Base-by-base conservation (phyloP, 176 grass and related monocot genomes). In the Triticum dicoccoides region DNA sequence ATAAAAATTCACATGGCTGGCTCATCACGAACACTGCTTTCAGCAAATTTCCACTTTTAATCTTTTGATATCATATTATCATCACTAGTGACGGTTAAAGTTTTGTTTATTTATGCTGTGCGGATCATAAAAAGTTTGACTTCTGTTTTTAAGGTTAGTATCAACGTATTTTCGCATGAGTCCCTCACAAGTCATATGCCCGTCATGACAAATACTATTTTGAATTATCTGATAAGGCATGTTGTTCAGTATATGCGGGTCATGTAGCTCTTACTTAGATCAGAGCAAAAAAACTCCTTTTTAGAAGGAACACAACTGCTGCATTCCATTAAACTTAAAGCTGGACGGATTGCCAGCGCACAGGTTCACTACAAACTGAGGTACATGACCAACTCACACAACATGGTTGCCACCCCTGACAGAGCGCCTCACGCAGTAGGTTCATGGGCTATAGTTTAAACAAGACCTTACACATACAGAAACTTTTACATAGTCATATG, bases 261-360 rank as follows among this genome's bases (percentile, higher is more conserved):
- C 32, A 32, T 32, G 32, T 32, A 32, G 32, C 32, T 32, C 3
- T 32, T 32, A 32, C 32, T 32, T 32, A 32, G 32, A 32, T 32
- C 32, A 32, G 32, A 32, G 32, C 32, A 32, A 32, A 32, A 3
- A 32, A 32, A 32, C 32, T 32, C 32, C 3, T 32, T 32, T 32
- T 32, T 47, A 47, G 25, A 13, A 47, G 44, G 44, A 47, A 47
- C 3, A 12, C 44, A 47, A 92, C 88, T 71, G 82, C 69, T 25
- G 25, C 25, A 25, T 25, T 25, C 25, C 51, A 56, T 56, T 56
- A 6, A 14, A 56, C 51, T 5, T 5, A 14, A 18, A 4, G 1
- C 15, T 18, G 51, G 14, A 30, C 15, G 18, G 15, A 2, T 18
- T 5, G 5, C 49, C 51, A 56, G 15, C 0, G 12, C 12, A 14